Conservation (phyloP, 73 alveolate species). For the Halteria grandinella region DNA sequence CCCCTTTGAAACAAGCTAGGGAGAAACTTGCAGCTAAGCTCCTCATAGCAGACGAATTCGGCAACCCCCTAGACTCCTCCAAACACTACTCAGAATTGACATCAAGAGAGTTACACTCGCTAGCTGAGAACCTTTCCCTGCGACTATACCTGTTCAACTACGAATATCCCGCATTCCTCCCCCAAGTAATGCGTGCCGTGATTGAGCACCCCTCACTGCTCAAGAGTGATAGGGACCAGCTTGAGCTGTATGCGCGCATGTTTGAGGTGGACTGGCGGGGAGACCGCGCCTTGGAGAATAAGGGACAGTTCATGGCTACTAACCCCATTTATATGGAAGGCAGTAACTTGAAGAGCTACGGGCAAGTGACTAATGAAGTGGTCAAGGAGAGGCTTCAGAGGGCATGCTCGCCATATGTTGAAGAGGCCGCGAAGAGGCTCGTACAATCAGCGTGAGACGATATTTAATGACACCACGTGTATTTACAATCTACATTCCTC, state of each 20-base stretch:
- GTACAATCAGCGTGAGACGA: not conserved
- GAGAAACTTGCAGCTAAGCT: not conserved
- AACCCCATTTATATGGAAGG: not conserved
- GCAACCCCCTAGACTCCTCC: not conserved
- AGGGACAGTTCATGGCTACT: not conserved
- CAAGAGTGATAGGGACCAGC: conserved; percentile 22
- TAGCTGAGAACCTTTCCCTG: conserved; percentile 32
- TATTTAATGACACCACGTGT: too few species aligned
- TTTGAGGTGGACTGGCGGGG: conserved; percentile 61
- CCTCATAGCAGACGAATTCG: conserved; percentile 24
- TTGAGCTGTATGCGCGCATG: conserved; percentile 24
- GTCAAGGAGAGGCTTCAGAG: conserved; percentile 17
- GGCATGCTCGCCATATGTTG: conserved; percentile 41
- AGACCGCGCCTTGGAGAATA: not conserved
- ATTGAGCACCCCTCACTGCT: conserved; percentile 55
- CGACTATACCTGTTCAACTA: conserved; percentile 51
- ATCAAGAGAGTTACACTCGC: conserved; percentile 13
- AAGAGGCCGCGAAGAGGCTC: not conserved
- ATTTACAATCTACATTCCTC: too few species aligned
- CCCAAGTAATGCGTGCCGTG: conserved; percentile 47
- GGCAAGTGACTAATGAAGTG: not conserved
- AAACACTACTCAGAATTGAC: conserved; percentile 43
- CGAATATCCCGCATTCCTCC: conserved; percentile 60
- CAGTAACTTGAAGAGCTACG: conserved; percentile 26
- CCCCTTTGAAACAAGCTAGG: conserved; percentile 15